Evolutionary conservation across 148 eudicot genomes (phyloP).

Genomic region (Heliosperma pusillum): DNA sequence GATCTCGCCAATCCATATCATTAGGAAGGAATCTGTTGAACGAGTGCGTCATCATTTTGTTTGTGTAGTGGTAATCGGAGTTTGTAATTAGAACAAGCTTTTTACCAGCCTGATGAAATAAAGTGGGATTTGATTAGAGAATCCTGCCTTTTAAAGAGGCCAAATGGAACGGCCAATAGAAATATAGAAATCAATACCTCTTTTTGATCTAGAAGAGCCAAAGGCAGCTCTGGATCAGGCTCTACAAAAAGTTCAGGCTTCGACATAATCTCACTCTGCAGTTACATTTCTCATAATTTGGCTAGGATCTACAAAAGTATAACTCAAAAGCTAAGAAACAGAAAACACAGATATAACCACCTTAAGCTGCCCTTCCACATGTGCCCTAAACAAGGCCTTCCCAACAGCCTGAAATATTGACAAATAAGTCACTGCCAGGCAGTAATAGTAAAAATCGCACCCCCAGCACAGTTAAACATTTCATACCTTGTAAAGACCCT

Average conservation of each 20-base stretch:
- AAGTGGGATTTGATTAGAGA: conserved; percentile 14
- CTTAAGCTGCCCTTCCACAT: conserved; percentile 98
- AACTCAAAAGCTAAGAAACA: background rate
- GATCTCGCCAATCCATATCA: conserved; percentile 90
- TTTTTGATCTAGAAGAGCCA: conserved; percentile 91
- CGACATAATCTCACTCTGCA: conserved; percentile 97
- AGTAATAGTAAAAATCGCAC: background rate
- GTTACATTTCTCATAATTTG: conserved; percentile 11
- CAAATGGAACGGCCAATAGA: background rate
- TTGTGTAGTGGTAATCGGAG: conserved; percentile 83
- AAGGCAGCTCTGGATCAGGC: conserved; percentile 95
- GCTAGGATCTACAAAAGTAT: conserved; percentile 8
- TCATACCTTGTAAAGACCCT: conserved; percentile 94
- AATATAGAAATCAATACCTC: conserved; percentile 49
- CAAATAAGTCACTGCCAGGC: background rate
- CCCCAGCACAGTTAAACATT: background rate
- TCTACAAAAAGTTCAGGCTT: conserved; percentile 93
- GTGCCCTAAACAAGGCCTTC: conserved; percentile 98
- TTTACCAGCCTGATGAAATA: conserved; percentile 73
- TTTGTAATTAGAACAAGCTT: conserved; percentile 88
- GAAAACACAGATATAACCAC: conserved; percentile 28
- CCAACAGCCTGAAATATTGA: conserved; percentile 75
- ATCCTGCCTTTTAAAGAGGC: background rate
- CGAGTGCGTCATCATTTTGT: conserved; percentile 96
- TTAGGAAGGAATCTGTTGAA: conserved; percentile 93